Conservation (phyloP, 148 eudicot species). For the Limonium bicolor region DNA sequence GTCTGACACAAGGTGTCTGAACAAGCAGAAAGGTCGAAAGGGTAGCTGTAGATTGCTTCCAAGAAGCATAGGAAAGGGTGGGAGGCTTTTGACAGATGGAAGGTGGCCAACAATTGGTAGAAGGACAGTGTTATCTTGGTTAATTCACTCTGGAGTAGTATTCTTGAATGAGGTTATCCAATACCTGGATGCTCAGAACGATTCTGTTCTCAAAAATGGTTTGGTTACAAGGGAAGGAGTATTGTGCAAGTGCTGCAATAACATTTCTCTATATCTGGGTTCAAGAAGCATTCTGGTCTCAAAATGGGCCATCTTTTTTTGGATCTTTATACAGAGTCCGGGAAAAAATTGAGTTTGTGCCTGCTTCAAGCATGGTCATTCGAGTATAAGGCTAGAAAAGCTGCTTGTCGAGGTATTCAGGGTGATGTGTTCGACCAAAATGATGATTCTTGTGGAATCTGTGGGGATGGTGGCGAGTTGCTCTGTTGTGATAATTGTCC, state of each 20-base stretch:
- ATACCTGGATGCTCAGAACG: constrained; percentile 48
- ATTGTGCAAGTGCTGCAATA: constrained; percentile 60
- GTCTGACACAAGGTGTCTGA: constrained; percentile 26
- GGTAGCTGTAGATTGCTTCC: constrained; percentile 81
- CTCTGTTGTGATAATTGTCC: constrained; percentile 96
- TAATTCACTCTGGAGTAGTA: constrained; percentile 43
- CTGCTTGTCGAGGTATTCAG: constrained; percentile 23
- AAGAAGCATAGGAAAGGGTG: constrained; percentile 47
- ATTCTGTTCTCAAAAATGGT: constrained; percentile 65
- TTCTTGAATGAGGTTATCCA: constrained; percentile 52
- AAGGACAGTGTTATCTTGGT: constrained; percentile 75
- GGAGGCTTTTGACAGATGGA: constrained; percentile 30
- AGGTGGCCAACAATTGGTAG: constrained; percentile 32
- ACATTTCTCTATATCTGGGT: constrained; percentile 52
- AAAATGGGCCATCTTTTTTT: constrained; percentile 42
- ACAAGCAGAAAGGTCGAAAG: constrained; percentile 55
- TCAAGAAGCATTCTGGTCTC: constrained; percentile 73
- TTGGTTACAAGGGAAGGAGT: constrained; percentile 57
- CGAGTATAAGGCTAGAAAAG: constrained; percentile 76
- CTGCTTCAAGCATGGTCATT: constrained; percentile 96
- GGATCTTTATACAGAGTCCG: constrained; percentile 80
- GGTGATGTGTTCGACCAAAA: constrained; percentile 53
- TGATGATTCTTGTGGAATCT: constrained; percentile 93
- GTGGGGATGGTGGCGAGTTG: constrained; percentile 96
- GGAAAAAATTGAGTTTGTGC: constrained; percentile 61